Evolutionary conservation across 2,329 filamentous ascomycete genomes (phyloP), one percentile per base, ranked within the genome.

Genomic region (Escovopsis sp.): DNA sequence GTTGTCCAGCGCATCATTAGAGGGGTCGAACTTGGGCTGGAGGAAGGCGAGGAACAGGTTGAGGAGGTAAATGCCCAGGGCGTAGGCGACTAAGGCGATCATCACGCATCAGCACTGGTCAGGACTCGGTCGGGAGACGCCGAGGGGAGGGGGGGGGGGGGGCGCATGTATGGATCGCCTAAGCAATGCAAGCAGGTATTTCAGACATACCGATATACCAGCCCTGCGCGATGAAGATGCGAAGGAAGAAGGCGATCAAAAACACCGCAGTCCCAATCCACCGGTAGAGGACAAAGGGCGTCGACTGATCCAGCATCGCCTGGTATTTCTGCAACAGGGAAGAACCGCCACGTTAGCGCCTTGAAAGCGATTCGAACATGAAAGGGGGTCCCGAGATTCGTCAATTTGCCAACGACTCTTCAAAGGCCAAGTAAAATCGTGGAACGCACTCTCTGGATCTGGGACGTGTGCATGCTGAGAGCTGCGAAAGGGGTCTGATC

Each of bases 21-120:
- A 93, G 37, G 90, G 90, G 65, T 98, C 90, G 67, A 98, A 96
- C 67, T 98, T 98, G 49, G 90, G 90, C 54, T 88, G 84, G 37
- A 98, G 72, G 68, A 98, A 98, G 48, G 90, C 90, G 56, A 98
- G 84, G 72, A 98, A 98, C 41, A 98, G 77, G 65, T 98, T 98
- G 42, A 98, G 78, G 33, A 98, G 82, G 68, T 98, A 98, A 62
- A 98, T 98, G 48, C 88, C 90, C 37, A 98, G 77, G 27, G 88
- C 90, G 61, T 98, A 98, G 47, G 87, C 88, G 50, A 98, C 90
- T 93, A 48, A 30, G 15, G 29, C 12, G 17, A 10, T 18, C 8
- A 12, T 25, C 13, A 15, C 13, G 19, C n/a, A 34, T 19, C 21
- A 25, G 21, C 21, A 25, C 21, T 8, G 9, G 21, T 25, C 21